A percentile compares a stretch with the other conserved stretches of the same genome.
Evolutionary conservation across 139 green algal species (phyloP).

Genomic region (Pycnococcus provasolii): DNA sequence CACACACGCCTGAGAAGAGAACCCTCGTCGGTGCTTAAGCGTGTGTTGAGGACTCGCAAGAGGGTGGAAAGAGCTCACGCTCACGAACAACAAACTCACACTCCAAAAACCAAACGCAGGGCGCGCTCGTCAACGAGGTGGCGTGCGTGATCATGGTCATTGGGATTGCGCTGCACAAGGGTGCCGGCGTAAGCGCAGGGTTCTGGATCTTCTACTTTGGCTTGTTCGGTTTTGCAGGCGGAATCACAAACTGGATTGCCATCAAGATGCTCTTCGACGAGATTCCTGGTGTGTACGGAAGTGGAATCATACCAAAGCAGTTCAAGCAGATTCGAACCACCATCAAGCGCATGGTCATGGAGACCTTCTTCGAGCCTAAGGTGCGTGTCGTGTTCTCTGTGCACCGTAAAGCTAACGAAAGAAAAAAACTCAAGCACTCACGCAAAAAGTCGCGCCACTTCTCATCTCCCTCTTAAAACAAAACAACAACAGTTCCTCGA

Average conservation of each 20-base stretch:
- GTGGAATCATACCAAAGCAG: slow-evolving; percentile 17
- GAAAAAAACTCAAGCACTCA: background rate
- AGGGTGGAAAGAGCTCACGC: too few species aligned
- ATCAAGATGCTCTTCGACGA: slow-evolving; percentile 18
- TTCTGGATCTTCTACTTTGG: background rate
- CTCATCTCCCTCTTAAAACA: background rate
- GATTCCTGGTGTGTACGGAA: slow-evolving; percentile 5
- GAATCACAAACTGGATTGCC: slow-evolving; percentile 12
- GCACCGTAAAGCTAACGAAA: background rate
- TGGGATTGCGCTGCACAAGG: background rate
- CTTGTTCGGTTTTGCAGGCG: slow-evolving; percentile 13
- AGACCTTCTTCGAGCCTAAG: slow-evolving; percentile 8
- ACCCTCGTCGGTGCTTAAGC: too few species aligned
- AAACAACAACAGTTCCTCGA: background rate
- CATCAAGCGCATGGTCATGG: slow-evolving; percentile 17
- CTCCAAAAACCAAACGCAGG: background rate
- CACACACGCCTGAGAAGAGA: too few species aligned
- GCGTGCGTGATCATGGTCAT: slow-evolving; percentile 16
- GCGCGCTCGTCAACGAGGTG: background rate
- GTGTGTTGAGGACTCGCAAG: too few species aligned
- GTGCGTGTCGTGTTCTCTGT: background rate
- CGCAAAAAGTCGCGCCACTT: background rate
- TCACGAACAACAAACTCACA: background rate
- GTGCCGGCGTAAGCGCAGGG: background rate
- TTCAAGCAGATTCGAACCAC: slow-evolving; percentile 11